These are phyloP conservation scores for Mortierella sp. DNA, from an alignment of 371 early-diverging fungal genomes.

Conservation along the genomic window DNA sequence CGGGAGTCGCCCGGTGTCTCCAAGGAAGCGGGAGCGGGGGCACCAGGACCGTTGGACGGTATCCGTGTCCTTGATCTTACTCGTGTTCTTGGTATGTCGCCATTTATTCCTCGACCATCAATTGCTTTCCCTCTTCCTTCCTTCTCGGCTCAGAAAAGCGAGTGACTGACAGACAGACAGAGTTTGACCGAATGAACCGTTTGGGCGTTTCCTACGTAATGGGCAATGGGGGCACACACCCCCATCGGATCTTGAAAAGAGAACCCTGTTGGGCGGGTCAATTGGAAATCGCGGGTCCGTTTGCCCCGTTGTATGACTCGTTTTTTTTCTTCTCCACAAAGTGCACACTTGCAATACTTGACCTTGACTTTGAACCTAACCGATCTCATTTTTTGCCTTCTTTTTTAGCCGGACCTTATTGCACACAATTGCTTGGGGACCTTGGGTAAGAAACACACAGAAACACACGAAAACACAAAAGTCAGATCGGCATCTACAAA, in stretches of 20 bases:
- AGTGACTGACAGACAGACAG: neutral
- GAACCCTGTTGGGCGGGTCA: neutral
- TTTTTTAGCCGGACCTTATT: constrained; percentile 77
- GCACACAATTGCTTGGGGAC: constrained; percentile 91
- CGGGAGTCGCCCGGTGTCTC: neutral
- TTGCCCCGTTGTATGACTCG: neutral
- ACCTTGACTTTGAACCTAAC: neutral
- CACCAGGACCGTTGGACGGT: constrained; percentile 75
- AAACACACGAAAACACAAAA: neutral
- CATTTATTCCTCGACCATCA: too few species aligned
- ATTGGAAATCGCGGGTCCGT: too few species aligned
- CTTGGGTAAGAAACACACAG: constrained; percentile 68
- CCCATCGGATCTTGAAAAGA: neutral
- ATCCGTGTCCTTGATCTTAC: constrained; percentile 88
- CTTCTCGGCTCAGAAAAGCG: neutral
- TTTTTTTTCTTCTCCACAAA: neutral
- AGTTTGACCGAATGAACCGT: neutral
- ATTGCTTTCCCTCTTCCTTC: neutral
- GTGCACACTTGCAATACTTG: neutral
- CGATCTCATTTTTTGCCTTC: neutral
- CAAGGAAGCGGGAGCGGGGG: neutral
- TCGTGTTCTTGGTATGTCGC: constrained; percentile 75
- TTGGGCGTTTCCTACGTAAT: neutral
- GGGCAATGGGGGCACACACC: neutral
- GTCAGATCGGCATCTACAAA: neutral